Evolutionary conservation across 345 rosid species (phyloP).

Genomic region (Moricandia moricandioides): DNA sequence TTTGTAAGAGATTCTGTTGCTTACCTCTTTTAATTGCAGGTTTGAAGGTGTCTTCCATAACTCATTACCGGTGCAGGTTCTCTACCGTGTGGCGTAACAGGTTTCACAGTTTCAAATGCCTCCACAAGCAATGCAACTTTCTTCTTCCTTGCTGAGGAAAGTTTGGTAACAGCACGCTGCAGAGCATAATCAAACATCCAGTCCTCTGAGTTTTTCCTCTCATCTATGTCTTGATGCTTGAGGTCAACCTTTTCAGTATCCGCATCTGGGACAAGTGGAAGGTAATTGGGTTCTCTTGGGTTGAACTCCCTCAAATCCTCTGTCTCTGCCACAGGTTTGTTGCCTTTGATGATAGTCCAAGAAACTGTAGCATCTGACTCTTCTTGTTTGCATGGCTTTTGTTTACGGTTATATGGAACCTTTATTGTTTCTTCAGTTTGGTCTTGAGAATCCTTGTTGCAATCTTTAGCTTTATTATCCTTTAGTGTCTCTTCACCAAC

Average conservation of each 20-base stretch:
- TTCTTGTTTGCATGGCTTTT: conserved; percentile 39
- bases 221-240: conserved; percentile 68
- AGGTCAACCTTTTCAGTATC: conserved; percentile 74
- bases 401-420: conserved; percentile 16
- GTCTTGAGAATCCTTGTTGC: conserved; percentile 24
- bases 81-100: conserved; percentile 40
- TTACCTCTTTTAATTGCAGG: conserved; percentile 56
- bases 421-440: conserved; percentile 13
- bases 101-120: conserved; percentile 83
- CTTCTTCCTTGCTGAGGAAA: conserved; percentile 71
- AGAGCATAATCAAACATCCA: conserved; percentile 96
- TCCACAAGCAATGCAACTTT: conserved; percentile 92
- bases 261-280: conserved; percentile 52
- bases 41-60: conserved; percentile 62
- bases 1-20: not conserved
- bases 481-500: conserved; percentile 20
- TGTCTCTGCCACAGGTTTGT: conserved; percentile 30
- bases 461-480: conserved; percentile 14
- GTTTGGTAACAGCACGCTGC: conserved; percentile 68
- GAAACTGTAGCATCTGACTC: conserved; percentile 26
- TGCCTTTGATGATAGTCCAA: conserved; percentile 44
- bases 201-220: conserved; percentile 75
- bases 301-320: conserved; percentile 54
- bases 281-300: conserved; percentile 82
- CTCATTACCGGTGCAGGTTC: conserved; percentile 45